Base-by-base conservation (phyloP, 148 eudicot species). In the Fallopia convolvulus region DNA sequence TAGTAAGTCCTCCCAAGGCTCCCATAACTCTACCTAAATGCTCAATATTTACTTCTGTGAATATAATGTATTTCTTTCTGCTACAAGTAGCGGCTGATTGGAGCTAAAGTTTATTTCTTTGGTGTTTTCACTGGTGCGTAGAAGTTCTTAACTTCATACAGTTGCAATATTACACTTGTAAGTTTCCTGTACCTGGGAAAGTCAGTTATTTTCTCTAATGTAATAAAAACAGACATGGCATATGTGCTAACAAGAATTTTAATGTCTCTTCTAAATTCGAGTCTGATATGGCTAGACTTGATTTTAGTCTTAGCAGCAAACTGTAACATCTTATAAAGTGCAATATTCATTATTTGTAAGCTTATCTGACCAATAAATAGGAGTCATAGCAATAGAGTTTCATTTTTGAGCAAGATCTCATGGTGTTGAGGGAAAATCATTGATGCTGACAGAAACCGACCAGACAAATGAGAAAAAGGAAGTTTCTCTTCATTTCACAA, bases 401-500 rank as follows among this genome's bases (percentile, higher is more conserved):
- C 18, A 10, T 3, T 6, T 32, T 6, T 32, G 41, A 12, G 40
- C 70, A 65, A 65, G 70, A 30, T 26, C 33, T 61, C 14, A 11
- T 26, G 68, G 14, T 23, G 68, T 61, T 26, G 68, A 61, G 39
- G 10, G 68, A 26, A 23, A 23, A 26, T 56, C 18, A 50, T 14
- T 50, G 3, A 6, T 61, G 66, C 14, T 58, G 30, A 21, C 44
- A 68, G 42, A 36, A 15, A 36, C 72, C 4, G 5, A 68, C 72
- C 20, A 10, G 6, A n/a, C 72, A 32, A 15, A 33, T 39, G 40
- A 21, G 21, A 6, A 68, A 30, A 39, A 33, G 20, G 15, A 63
- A 63, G 70, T 30, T 63, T 63, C 32, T 63, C 70, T 63, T 32
- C 70, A 26, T 63, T 32, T 63, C 14, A 63, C 70, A 26, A 63